Evolutionary conservation across 306 rosid species (phyloP).

Genomic region (Hippophae rhamnoides): DNA sequence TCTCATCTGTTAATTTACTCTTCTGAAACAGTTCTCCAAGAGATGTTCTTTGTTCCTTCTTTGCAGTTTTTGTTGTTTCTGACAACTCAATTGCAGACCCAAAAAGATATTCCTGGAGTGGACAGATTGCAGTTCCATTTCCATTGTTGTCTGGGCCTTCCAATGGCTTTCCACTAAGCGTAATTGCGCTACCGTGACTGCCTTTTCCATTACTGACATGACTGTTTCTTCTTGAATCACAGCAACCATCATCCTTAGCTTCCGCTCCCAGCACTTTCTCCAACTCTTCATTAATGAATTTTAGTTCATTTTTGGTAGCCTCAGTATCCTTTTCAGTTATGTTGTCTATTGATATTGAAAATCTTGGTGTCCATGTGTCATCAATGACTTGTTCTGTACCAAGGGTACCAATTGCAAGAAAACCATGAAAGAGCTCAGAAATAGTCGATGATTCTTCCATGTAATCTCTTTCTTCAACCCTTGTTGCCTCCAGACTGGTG

Average conservation of each 20-base stretch:
- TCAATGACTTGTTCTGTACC: constrained; percentile 52
- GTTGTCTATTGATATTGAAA: constrained; percentile 59
- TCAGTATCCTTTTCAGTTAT: constrained; percentile 83
- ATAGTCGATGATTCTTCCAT: constrained; percentile 47
- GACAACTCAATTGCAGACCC: constrained; percentile 66
- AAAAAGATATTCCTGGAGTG: constrained; percentile 73
- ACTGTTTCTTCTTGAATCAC: constrained; percentile 72
- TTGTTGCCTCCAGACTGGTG: constrained; percentile 56
- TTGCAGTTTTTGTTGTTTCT: constrained; percentile 47
- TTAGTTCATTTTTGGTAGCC: constrained; percentile 75
- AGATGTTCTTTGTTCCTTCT: constrained; percentile 77
- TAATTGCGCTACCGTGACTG: constrained; percentile 75
- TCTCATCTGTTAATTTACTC: constrained; percentile 58
- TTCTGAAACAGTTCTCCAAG: constrained; percentile 79
- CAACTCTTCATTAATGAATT: constrained; percentile 75
- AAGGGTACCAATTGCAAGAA: constrained; percentile 87
- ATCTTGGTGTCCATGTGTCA: constrained; percentile 70
- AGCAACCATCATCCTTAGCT: constrained; percentile 55
- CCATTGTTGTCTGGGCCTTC: constrained; percentile 42
- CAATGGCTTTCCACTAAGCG: constrained; percentile 65
- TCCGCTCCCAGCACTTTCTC: constrained; percentile 81
- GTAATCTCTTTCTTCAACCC: constrained; percentile 42
- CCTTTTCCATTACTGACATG: constrained; percentile 79
- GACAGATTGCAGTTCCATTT: constrained; percentile 55
- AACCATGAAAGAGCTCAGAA: constrained; percentile 83